Conservation (phyloP, 345 rosid genomes). For the Acer negundo region DNA sequence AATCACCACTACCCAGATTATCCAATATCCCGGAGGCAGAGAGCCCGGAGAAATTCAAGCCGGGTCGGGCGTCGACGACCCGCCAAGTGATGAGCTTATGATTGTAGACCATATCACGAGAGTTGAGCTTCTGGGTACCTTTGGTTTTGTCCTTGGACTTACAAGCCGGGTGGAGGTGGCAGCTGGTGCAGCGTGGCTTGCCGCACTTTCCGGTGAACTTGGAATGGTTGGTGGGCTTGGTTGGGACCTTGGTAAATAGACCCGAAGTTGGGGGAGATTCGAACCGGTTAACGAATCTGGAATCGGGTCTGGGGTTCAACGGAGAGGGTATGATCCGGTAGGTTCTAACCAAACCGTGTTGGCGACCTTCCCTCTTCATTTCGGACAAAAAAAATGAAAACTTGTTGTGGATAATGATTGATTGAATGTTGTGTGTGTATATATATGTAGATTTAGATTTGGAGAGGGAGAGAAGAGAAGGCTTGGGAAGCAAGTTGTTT, state of each 20-base stretch:
- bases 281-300: slow-evolving; percentile 32
- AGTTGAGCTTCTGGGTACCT: slow-evolving; percentile 55
- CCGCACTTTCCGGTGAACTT: slow-evolving; percentile 66
- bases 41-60: slow-evolving; percentile 35
- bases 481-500: too few species aligned
- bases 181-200: slow-evolving; percentile 39
- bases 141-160: slow-evolving; percentile 64
- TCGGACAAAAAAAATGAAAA: not conserved
- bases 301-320: slow-evolving; percentile 37
- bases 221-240: slow-evolving; percentile 68
- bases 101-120: slow-evolving; percentile 39
- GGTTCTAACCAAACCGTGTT: slow-evolving; percentile 67
- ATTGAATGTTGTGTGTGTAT: not conserved
- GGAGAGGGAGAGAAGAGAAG: too few species aligned
- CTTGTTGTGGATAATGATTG: not conserved
- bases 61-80: slow-evolving; percentile 34
- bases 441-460: not conserved
- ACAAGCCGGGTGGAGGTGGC: slow-evolving; percentile 44
- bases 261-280: slow-evolving; percentile 47
- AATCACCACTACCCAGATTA: slow-evolving; percentile 30
- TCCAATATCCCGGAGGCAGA: slow-evolving; percentile 58
- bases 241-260: slow-evolving; percentile 39
- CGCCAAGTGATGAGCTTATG: slow-evolving; percentile 43
- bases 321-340: slow-evolving; percentile 49
- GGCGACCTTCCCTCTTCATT: slow-evolving; percentile 78